These are phyloP conservation scores for Rutstroemia sp. DNA, from an alignment of 2,329 filamentous ascomycete species.

Conservation along the genomic window DNA sequence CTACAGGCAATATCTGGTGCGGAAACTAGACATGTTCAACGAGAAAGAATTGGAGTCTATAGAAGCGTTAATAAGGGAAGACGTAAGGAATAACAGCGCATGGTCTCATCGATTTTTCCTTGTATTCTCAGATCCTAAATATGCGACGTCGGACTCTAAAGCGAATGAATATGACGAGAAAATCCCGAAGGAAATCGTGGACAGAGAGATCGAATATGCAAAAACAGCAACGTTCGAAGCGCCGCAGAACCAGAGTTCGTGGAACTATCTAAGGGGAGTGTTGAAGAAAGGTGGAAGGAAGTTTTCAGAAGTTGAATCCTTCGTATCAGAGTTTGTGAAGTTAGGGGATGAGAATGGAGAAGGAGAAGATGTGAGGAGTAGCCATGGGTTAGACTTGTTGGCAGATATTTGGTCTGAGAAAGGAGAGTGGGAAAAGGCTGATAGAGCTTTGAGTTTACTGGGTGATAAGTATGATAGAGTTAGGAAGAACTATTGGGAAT, in stretches of 20 bases:
- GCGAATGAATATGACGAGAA: conserved; percentile 46
- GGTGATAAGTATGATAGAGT: conserved; percentile 87
- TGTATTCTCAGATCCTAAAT: conserved; percentile 61
- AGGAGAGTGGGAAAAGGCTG: conserved; percentile 55
- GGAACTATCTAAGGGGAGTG: conserved; percentile 83
- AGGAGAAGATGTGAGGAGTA: conserved; percentile 48
- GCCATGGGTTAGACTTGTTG: conserved; percentile 63
- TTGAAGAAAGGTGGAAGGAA: conserved; percentile 56
- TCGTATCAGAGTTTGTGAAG: conserved; percentile 44
- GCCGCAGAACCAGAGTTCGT: conserved; percentile 89
- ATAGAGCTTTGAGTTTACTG: conserved; percentile 63
- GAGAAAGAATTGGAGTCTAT: conserved; percentile 59
- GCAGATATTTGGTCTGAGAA: conserved; percentile 55
- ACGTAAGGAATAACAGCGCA: conserved; percentile 92
- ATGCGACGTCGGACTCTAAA: conserved; percentile 39
- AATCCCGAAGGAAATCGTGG: conserved; percentile 55
- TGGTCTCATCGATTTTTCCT: conserved; percentile 97
- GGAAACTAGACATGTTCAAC: conserved; percentile 59
- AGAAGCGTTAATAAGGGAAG: conserved; percentile 64
- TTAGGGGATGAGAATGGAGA: conserved; percentile 32
- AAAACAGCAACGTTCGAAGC: conserved; percentile 67
- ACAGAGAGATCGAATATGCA: conserved; percentile 69
- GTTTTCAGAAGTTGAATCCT: conserved; percentile 39
- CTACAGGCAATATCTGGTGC: conserved; percentile 70
- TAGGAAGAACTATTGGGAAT: conserved; percentile 88